Base-by-base conservation (phyloP, 768 basidiomycete species). In the Lentinus brumalis region DNA sequence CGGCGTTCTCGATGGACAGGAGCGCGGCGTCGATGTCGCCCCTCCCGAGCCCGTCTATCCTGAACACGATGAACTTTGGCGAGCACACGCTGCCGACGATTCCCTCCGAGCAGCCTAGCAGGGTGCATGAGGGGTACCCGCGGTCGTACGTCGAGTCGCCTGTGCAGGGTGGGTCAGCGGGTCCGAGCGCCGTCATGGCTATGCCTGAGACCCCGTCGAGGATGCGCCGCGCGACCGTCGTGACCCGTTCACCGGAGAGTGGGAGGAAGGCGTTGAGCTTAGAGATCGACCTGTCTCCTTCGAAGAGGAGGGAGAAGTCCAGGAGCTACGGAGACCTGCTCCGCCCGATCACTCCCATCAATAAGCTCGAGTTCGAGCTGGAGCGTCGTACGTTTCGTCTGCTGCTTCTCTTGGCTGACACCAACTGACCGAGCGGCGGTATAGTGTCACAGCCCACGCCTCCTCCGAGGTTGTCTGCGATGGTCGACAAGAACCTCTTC, bases 401-500 rank as follows among this genome's bases (percentile, higher is more conserved):
- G 29, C 9, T 4, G 11, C 29, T 38, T 16, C 30, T 44, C 6
- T 30, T 6, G 14, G 9, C 41, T 45, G 5, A 26, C 29, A 21
- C 15, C 8, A 32, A 29, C 40, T 46, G 16, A 45, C 54, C n/a
- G 14, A n/a, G 4, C 18, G 5, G 39, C 29, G 29, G 12, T 55
- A 40, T 42, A 71, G 66, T 69, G 40, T 64, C 66, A 52, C 59
- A 69, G 56, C 68, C 66, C 29, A 64, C 57, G 29, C 71, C 65
- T 50, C 61, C 59, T 51, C 79, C 76, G 30, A 82, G 85, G 5
- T 77, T 92, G 29, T 89, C 88, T 5, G 76, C 87, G 30, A 79
- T 92, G 35, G 71, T 93, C 16, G 89, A 92, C 70, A 81, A 83
- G 59, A 86, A 79, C 62, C 68, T 90, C 39, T 91, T 92, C 70